Conservation (phyloP, 2,329 filamentous ascomycete genomes). For the Scedosporium boydii region DNA sequence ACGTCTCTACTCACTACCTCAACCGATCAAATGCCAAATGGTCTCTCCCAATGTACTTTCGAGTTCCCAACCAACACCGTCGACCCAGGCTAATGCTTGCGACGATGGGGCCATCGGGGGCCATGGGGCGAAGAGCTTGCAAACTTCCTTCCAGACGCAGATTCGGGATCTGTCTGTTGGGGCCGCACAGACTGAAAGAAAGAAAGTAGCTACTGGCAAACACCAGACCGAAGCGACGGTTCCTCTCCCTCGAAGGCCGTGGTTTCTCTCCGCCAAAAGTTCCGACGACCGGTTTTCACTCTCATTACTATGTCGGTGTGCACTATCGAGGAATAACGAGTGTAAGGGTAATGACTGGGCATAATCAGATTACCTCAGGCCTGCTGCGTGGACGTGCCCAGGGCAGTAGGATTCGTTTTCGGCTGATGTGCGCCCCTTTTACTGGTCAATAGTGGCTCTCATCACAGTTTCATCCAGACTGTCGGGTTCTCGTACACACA, state of each 20-base stretch:
- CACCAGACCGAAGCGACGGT: background rate
- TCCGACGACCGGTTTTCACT: too few relatives aligned
- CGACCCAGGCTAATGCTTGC: background rate
- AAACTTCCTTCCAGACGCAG: background rate
- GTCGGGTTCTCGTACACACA: background rate
- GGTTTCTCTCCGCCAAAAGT: background rate
- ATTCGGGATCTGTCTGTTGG: background rate
- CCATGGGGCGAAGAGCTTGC: background rate
- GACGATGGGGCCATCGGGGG: background rate
- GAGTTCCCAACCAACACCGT: background rate
- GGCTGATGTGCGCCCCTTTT: background rate
- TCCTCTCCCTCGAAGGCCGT: background rate
- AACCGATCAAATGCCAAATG: background rate
- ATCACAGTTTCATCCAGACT: constrained; percentile 2
- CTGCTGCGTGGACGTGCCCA: background rate
- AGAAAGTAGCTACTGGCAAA: background rate
- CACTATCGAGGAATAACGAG: background rate
- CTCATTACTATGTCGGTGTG: background rate
- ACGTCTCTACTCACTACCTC: background rate
- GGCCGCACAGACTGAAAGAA: background rate
- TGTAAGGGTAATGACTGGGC: background rate
- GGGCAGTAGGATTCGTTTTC: background rate
- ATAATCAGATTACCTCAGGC: background rate
- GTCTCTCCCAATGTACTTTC: background rate
- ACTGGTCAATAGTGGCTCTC: constrained; percentile 2